Evolutionary conservation across 1,284 basidiomycete species (phyloP).

Genomic region (Ceratobasidium sp.): DNA sequence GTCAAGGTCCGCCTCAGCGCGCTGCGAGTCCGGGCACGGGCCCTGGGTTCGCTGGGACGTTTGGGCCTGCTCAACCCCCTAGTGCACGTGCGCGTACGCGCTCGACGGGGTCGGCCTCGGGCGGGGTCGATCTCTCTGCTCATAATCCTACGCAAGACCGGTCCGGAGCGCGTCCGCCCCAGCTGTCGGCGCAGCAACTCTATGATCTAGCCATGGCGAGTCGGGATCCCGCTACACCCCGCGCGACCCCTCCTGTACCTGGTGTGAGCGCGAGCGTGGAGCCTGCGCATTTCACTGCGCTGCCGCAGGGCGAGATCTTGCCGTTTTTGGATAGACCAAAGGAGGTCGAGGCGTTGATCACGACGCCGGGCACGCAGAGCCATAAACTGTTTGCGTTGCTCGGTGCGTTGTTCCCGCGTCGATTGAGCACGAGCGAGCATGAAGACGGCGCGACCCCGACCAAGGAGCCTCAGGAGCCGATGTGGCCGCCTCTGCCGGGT

Average conservation of each 20-base stretch:
- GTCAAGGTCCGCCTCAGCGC: conserved; percentile 43
- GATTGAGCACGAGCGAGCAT: neutral
- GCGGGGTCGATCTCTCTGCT: conserved; percentile 28
- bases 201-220: conserved; percentile 49
- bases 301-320: conserved; percentile 77
- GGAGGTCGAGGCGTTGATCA: conserved; percentile 75
- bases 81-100: conserved; percentile 47
- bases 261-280: conserved; percentile 26
- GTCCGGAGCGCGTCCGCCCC: conserved; percentile 38
- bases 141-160: conserved; percentile 58
- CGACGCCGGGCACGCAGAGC: conserved; percentile 66
- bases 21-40: conserved; percentile 23
- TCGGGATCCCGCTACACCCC: conserved; percentile 37
- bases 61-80: conserved; percentile 23
- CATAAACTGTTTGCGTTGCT: conserved; percentile 77
- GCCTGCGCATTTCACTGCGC: conserved; percentile 68
- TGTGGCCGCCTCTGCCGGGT: conserved; percentile 34
- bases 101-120: conserved; percentile 18
- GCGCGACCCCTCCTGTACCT: conserved; percentile 37
- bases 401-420: conserved; percentile 70
- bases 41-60: conserved; percentile 26
- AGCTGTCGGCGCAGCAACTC: conserved; percentile 50
- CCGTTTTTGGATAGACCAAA: conserved; percentile 81
- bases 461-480: conserved; percentile 10
- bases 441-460: conserved; percentile 34